Base-by-base conservation (phyloP, 2,329 filamentous ascomycete genomes). In the Trematosphaeria pertusa region DNA sequence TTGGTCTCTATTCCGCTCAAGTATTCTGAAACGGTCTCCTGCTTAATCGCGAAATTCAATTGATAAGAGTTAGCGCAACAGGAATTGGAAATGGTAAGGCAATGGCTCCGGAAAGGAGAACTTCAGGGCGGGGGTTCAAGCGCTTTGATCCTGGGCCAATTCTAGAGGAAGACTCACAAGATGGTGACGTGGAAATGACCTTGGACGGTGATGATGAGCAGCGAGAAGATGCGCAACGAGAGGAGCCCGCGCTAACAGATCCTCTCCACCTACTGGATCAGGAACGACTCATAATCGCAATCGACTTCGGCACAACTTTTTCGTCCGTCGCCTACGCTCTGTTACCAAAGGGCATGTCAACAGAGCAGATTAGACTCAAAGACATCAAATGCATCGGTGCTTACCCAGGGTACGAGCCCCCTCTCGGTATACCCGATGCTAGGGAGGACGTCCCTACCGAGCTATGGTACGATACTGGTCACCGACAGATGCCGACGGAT, bases 291-390 rank as follows among this genome's bases (percentile, higher is more conserved):
- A 28, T 54, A 11, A 51, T 56, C 19, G 45, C 56, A 5, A 44
- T 58, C 20, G 56, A 59, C 32, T 54, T 54, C 18, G 56, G 56
- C 8, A 59, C 56, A 10, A 59, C 56, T 7, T 59, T 54, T 22
- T 56, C 53, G n/a, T 51, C 42, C 5, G 50, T 59, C 22, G 50
- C 56, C 5, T 59, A 54, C 30, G 32, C 40, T n/a, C 12, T 24
- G 4, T 14, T 59, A 15, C 28, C 7, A 14, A 49, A 33, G 31
- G 53, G 38, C 5, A 24, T 34, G 10, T 11, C 4, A 15, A 26
- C 56, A 9, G 47, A 40, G 17, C n/a, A 20, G 5, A 20, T 49
- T 0, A 46, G 26, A 14, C 11, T 50, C 11, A 10, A 15, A 6
- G 12, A 44, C 1, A 39, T 56, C 4, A 34, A 47, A 20, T 51